Base-by-base conservation (phyloP, 2,329 filamentous ascomycete genomes). In the Penicillium sp. region DNA sequence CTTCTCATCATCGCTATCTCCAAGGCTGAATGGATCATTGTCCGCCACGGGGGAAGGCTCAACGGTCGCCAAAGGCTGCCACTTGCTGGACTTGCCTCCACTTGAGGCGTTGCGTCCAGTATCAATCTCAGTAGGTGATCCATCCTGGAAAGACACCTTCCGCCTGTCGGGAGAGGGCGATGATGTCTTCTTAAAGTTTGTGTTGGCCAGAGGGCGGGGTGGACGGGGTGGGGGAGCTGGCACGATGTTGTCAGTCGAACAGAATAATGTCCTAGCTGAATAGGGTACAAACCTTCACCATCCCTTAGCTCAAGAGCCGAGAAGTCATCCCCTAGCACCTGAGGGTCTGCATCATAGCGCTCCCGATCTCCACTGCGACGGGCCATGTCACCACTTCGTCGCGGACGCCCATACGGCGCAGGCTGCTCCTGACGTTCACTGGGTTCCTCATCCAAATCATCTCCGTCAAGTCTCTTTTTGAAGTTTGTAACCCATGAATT, bases 1-100 rank as follows among this genome's bases (percentile, higher is more conserved):
- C 66, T 89, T 89, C 75, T 99, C 95, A 65, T 96, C 93, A 65
- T 98, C 93, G 69, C 92, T 96, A 67, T 98, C 93, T 5, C 95
- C 95, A 14, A 99, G 83, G 69, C 92, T 97, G 78, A 99, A 99
- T 0, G 95, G 95, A 70, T 99, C 95, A 67, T 96, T 93, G 66
- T 98, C 92, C 19, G 85, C 83, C 60, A 96, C 89, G 14, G 93
- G 93, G 62, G 85, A 88, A 1, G 93, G 92, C 62, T 96, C 91
- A 14, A 97, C 87, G 0, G 88, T 84, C 13, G 93, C 92, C 66
- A 99, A 80, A 10, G 95, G 93, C 75, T 99, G 93, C 95, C 95
- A 99, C 79, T 99, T 99, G 83, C 93, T 97, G 46, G 85, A 77
- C 78, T 92, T 95, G 63, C 79, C 77, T 48, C 81, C 80, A n/a